Evolutionary conservation across 2,329 filamentous ascomycete species (phyloP), one percentile per base, ranked within the genome.

Genomic region (Claviceps pusilla): DNA sequence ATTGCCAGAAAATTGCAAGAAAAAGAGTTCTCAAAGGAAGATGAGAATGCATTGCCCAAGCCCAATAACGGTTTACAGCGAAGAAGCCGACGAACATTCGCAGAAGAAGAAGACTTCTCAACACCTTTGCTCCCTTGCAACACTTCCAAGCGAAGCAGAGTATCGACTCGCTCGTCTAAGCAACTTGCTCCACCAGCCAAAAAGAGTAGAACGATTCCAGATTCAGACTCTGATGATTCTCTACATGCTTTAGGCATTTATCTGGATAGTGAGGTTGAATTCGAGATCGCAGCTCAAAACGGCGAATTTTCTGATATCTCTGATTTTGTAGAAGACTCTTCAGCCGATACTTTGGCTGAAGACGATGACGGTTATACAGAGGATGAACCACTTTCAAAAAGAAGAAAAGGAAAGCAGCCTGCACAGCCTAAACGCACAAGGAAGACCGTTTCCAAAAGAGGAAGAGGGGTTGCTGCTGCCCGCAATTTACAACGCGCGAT

Each of bases 1-100:
- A 58, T 64, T 31, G 70, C 70, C 45, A 66, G 66, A 28, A 65
- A 62, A 9, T 55, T 70, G 2, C 69, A 72, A 51, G 53, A 62
- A 3, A 66, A 68, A 52, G 68, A 71, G 51, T 62, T 63, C 29
- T 48, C 57, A 1, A 62, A 61, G 51, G 55, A 50, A 12, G 24
- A 51, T 14, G 48, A 52, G 16, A 46, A 14, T 14, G 12, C 43
- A 24, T 16, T 46, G 47, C 47, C 50, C 24, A 28, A 39, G 12
- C 2, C 37, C 10, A 54, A 48, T n/a, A 47, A 59, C 48, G 53
- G 55, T 35, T 50, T 56, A 33, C 19, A 24, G 33, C 51, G 43
- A 45, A 59, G 48, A 28, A 57, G 35, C 3, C 50, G 7, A 11
- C 31, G 52, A 51, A 29, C 24, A 24, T 24, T 28, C 16, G 24